Conservation (phyloP, 306 rosid species). For the Cucumis melo region DNA sequence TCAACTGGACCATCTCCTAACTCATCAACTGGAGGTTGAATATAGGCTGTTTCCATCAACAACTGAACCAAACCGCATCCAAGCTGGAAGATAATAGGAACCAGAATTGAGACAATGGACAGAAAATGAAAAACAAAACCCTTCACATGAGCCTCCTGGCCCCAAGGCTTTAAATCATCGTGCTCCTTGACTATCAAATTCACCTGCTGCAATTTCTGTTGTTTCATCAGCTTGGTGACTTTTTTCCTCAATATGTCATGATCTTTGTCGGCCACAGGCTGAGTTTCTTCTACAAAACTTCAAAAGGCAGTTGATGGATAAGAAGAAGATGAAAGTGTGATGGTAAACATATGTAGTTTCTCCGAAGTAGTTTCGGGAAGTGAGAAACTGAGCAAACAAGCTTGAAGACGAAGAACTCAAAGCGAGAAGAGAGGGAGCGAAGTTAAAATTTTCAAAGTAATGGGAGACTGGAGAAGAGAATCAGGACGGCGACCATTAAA, state of each 20-base stretch:
- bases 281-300: too few species aligned
- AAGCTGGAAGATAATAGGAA: constrained; percentile 26
- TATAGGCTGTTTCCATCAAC: constrained; percentile 71
- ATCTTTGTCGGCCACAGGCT: constrained; percentile 1
- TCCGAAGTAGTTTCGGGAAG: neutral
- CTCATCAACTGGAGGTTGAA: constrained; percentile 72
- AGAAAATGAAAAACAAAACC: constrained; percentile 17
- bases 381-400: neutral
- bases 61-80: constrained; percentile 66
- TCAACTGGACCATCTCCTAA: constrained; percentile 62
- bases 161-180: constrained; percentile 73
- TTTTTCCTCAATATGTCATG: constrained; percentile 30
- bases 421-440: neutral
- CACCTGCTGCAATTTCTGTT: constrained; percentile 48
- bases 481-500: constrained; percentile 40
- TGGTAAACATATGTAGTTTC: constrained; percentile 1
- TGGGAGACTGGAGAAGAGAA: neutral
- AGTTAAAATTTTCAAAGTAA: neutral
- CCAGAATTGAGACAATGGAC: neutral
- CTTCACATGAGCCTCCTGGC: constrained; percentile 83
- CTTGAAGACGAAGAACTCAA: neutral
- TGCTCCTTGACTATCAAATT: constrained; percentile 35
- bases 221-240: constrained; percentile 43
- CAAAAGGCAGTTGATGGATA: constrained; percentile 8
- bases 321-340: neutral